Evolutionary conservation across 2,329 filamentous ascomycete species (phyloP), one percentile per base, ranked within the genome.

Genomic region (Alternaria gaisen): DNA sequence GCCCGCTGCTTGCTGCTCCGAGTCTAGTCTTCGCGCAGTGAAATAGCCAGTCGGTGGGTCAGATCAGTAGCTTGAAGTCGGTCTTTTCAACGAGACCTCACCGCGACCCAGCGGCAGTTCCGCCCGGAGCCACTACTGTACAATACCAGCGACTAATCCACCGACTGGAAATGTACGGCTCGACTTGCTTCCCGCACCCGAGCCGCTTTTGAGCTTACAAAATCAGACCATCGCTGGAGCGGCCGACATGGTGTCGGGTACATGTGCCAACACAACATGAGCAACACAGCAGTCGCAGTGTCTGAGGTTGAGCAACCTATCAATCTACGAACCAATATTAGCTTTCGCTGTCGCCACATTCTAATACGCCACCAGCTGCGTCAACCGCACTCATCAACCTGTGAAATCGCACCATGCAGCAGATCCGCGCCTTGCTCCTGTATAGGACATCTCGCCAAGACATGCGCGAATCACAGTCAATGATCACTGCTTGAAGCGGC

Each of bases 371-470:
- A 43, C 52, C 28, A 38, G 20, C 28, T 53, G 16, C 24, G n/a
- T 55, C 32, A 28, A 28, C 32, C 44, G 43, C 59, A 48, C n/a
- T 50, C 42, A 50, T 56, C 53, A 53, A 32, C 50, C 47, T 22
- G 41, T 51, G 41, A 48, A 20, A 44, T 53, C 38, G 53, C 32
- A 36, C 26, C 38, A 26, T 54, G 51, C 38, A 55, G 47, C 32
- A 30, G 20, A 32, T 44, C 41, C 14, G 44, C 58, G 38, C 42
- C 50, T 47, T 48, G 58, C 61, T 52, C 62, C 58, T 55, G 51
- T 40, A 52, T 55, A 52, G 60, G 55, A 64, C 63, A 65, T 61
- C 58, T 58, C 62, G 66, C 69, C 68, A 72, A 70, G 66, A 60
- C 54, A 53, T 36, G 52, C 32, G 41, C 38, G 42, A 55, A 10